Base-by-base conservation (phyloP, 768 basidiomycete genomes). In the Lactarius sp. region DNA sequence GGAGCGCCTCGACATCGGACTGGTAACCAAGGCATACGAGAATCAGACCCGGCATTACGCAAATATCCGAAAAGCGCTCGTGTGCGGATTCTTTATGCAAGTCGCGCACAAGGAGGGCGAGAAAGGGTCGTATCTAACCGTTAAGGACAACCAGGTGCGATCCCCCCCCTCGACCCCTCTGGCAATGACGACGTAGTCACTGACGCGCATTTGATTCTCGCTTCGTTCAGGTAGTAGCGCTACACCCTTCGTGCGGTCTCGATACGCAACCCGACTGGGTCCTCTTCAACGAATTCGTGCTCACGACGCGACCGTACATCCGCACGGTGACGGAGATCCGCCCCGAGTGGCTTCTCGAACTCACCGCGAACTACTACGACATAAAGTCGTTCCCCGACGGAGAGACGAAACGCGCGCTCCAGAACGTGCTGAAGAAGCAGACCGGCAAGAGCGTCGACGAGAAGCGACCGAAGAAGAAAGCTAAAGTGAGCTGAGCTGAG, bases 11-110 rank as follows among this genome's bases (percentile, higher is more conserved):
- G 92, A 94, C 62, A 77, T 96, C 39, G 88, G 89, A 34, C 72
- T 94, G 22, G 74, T 94, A 33, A 86, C 86, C 7, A 79, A 84
- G 2, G 73, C 73, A 33, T 88, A 94, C 68, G 80, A 79, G 70
- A 90, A 87, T 44, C 65, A 50, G 41, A 59, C 66, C 2, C 56
- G 46, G 71, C 82, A 88, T 66, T 88, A 84, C 73, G 66, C 77
- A 58, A 87, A 87, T 68, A 86, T 98, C 60, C 84, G 93, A 33
- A 86, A 87, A 74, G 88, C 89, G 0, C 79, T 98, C 22, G 88
- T 91, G 5, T 90, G 88, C 69, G 97, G 95, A 1, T 99, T 92
- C 81, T 99, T 98, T 77, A 98, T 97, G 96, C 96, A 98, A 72
- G 85, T 93, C 13, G 97, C 95, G 7, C 94, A 97, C 74, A 91